Evolutionary conservation across 164 flowering plant species (phyloP), one percentile per base, ranked within the genome.

Genomic region (Platanus orientalis): DNA sequence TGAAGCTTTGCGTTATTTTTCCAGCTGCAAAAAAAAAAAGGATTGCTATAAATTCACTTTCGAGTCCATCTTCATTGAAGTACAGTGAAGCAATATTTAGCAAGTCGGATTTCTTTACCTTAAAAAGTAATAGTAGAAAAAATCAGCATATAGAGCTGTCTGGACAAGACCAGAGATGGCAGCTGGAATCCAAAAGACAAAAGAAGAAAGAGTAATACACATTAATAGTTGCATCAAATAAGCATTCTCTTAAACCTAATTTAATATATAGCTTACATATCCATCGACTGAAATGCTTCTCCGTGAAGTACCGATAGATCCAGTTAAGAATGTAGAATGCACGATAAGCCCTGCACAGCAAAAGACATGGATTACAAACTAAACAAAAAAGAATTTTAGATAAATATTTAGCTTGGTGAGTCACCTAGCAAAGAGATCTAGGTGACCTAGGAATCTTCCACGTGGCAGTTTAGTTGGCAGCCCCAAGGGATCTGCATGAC

Each of bases 251-350:
- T 23, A 25, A 48, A 44, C 42, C 29, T 36, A 42, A 47, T 44
- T 59, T 29, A 44, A 53, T 13, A 23, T 25, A 55, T 29, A 17
- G 20, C 82, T 70, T 77, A 89, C 98, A 71, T 69, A 92, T 86
- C 98, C 98, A 86, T 65, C 88, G 75, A 39, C 56, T 68, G 61
- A 84, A 81, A 57, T 75, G 78, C n/a, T 44, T 53, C 71, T 89
- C 98, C 12, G 86, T 78, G 69, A 86, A 77, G 67, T 87, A 89
- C 55, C 98, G 90, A 71, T 86, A 92, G 45, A 84, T 79, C 98
- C 98, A 92, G 73, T 92, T 89, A 52, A 89, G 78, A 52, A 89
- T 80, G 77, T 92, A 92, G 23, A 92, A 73, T 39, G 79, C 90
- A 16, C 96, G 87, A 76, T 92, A 92, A 32, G 96, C 92, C 66